Evolutionary conservation across 352 stramenopile genomes (phyloP), one percentile per base, ranked within the genome.

Genomic region (Pythium diclinum): DNA sequence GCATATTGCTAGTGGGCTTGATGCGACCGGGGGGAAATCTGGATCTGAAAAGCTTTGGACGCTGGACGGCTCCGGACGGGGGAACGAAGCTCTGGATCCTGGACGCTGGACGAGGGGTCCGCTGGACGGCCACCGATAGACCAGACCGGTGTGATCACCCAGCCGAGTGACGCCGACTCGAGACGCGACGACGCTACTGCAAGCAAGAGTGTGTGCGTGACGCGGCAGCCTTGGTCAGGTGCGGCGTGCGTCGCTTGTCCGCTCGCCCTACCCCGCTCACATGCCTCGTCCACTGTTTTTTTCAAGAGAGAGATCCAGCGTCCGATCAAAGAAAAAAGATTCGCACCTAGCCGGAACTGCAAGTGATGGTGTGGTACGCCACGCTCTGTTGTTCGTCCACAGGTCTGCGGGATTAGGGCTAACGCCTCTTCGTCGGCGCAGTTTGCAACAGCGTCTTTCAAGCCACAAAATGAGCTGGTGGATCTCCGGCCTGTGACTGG

Each of bases 1-100:
- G 78, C 78, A 87, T 89, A 4, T 11, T 75, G 65, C 47, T 40
- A 52, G 63, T 47, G 57, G 54, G 67, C 52, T 69, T 54, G 61
- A 30, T 25, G 48, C 48, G 40, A 51, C 38, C 32, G 56, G 53
- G 61, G 54, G 67, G 60, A 73, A 59, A 73, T 68, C 67, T 53
- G 36, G 61, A 73, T 68, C 67, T 73, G 67, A 73, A 33, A 54
- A 40, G n/a, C 23, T n/a, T 7, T 13, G 42, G 51, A 28, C n/a
- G 56, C 17, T 38, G 42, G 40, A 32, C 16, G 42, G 52, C 47
- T 14, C 38, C 11, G 42, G 38, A 33, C 21, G 56, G 46, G 61
- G 54, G 67, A 63, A 73, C 49, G 67, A 63, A 73, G 57, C 68
- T 68, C 61, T 40, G 36, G 61, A 73, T 68, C 67, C 16, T 6